Evolutionary conservation across 768 basidiomycete genomes (phyloP), one percentile per base, ranked within the genome.

Genomic region (Kwoniella heveanensis): DNA sequence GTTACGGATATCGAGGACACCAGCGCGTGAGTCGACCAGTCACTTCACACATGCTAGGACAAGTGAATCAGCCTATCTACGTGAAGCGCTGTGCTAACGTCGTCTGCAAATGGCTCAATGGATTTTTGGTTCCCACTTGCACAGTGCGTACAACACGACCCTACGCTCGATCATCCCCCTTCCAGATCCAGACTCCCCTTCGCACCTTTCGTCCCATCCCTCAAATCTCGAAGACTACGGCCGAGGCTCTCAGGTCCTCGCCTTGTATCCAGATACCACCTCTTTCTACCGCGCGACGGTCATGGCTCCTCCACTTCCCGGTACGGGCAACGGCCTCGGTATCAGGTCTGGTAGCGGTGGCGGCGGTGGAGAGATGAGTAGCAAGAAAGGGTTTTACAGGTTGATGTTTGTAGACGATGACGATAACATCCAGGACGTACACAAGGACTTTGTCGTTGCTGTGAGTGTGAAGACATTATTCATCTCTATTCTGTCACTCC

Each of bases 191-290:
- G 48, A 64, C n/a, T 77, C 73, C 0, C 67, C 77, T 10, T 19
- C 60, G 3, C 57, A 60, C 44, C 62, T 69, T 54, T 73, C 72
- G 0, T 76, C 80, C 1, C 79, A 82, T 55, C 82, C 82, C 0
- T 62, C 67, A 30, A 71, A 77, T 29, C 69, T 76, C 22, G 72
- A 73, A 30, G 77, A 80, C 39, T 79, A 69, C 58, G 75, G 81
- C 0, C 30, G 60, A 6, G 73, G 73, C 1, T 70, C 76, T 0
- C 55, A 63, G 21, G 81, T 82, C 37, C 74, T 82, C 59, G 82
- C 79, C 8, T 67, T 81, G 19, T 83, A 82, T 49, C 82, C 82
- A 13, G 82, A 82, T 27, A 83, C 82, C 21, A 82, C 82, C 0
- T 73, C 77, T 0, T 82, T 83, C 68, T 83, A 83, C 65, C 70